These are phyloP conservation scores for Papiliotrema fonsecae DNA, from an alignment of 1,284 basidiomycete genomes.

Conservation along the genomic window DNA sequence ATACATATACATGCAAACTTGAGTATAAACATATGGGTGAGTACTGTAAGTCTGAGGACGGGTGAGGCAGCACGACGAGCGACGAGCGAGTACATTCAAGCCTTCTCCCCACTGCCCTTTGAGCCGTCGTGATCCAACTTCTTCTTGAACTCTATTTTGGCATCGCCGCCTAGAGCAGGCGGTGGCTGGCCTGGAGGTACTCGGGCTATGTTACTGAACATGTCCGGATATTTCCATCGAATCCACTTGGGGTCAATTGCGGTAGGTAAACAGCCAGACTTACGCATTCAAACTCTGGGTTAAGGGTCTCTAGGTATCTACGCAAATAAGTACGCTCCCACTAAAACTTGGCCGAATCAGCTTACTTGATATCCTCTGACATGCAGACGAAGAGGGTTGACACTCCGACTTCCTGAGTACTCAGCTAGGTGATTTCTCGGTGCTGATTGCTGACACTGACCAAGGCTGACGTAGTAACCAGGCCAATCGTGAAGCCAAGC, in stretches of 20 bases:
- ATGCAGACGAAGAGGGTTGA: slow-evolving; percentile 7
- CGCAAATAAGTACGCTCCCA: background rate
- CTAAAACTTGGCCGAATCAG: background rate
- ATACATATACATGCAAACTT: no score
- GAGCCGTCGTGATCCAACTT: background rate
- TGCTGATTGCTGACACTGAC: background rate
- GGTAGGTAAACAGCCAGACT: background rate
- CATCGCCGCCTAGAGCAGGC: background rate
- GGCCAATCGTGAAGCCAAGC: slow-evolving; percentile 1
- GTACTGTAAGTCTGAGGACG: no score
- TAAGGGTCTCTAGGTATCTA: background rate
- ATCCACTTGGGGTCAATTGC: background rate
- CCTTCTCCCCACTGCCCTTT: background rate
- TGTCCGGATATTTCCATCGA: background rate
- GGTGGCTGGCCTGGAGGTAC: background rate
- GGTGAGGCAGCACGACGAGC: no score
- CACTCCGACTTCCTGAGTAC: background rate
- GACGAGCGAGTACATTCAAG: no score
- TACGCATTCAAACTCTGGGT: background rate
- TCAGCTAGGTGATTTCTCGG: background rate
- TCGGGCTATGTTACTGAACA: background rate
- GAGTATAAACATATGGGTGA: no score
- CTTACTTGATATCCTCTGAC: slow-evolving; percentile 4
- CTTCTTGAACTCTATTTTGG: background rate
- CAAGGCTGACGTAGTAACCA: slow-evolving; percentile 1